phyloP scores from a whole-genome alignment of 805 yeast species.

The Kodamaea hsintzibuensis region DNA sequence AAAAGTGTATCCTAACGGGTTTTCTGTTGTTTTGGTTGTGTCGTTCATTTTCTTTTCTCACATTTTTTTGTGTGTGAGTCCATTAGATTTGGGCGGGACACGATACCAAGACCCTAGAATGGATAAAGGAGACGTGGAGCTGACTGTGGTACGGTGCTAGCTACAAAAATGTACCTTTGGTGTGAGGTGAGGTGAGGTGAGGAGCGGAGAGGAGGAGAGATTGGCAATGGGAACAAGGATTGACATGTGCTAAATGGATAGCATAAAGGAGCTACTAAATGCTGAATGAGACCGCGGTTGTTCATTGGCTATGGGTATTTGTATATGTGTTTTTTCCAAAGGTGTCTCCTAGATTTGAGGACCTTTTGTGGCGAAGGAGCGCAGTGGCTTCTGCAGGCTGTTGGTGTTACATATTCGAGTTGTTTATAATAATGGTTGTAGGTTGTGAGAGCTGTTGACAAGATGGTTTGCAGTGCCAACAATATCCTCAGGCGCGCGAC shows the following conservation, averaged over 20 bases:
- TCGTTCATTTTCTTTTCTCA: neutral
- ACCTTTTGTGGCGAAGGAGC: neutral
- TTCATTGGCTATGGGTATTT: too few relatives aligned
- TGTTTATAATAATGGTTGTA: neutral
- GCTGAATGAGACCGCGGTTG: neutral
- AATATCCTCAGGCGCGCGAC: too few relatives aligned
- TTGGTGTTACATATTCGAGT: neutral
- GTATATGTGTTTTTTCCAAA: too few relatives aligned
- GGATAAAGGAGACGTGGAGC: neutral
- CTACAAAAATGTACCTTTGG: too few relatives aligned
- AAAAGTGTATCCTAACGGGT: neutral
- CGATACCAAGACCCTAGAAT: neutral
- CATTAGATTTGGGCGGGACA: neutral
- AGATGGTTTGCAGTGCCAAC: neutral
- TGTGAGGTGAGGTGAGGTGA: too few relatives aligned
- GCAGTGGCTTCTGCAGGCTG: neutral
- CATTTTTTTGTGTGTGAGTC: neutral
- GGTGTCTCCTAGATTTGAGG: neutral
- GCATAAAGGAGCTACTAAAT: neutral
- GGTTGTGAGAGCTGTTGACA: neutral
- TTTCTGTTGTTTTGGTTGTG: neutral
- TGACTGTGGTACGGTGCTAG: too few relatives aligned
- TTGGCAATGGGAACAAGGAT: too few relatives aligned
- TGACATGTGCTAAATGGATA: neutral
- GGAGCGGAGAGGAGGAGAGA: too few relatives aligned